These are phyloP conservation scores for Picea engelmannii DNA, from an alignment of 83 land plant species.

Conservation along the genomic window DNA sequence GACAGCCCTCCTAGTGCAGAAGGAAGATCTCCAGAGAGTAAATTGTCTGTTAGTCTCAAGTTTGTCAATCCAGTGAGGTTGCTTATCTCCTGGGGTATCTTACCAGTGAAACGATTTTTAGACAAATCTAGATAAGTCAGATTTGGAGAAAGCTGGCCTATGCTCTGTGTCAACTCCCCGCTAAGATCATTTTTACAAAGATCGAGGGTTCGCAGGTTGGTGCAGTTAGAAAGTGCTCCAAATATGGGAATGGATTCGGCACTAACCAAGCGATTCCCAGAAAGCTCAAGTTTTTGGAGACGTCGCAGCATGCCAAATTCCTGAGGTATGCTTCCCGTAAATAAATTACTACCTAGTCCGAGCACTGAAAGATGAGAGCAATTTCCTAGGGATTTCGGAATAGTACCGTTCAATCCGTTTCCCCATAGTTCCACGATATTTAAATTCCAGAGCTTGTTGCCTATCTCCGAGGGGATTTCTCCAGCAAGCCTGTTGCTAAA, in stretches of 20 bases:
- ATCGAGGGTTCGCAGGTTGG: not conserved
- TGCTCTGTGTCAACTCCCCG: not conserved
- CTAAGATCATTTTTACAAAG: not conserved
- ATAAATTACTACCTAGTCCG: not conserved
- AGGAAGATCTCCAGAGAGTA: slow-evolving; percentile 18
- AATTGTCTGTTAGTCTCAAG: slow-evolving; percentile 15
- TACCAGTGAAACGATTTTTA: slow-evolving; percentile 12
- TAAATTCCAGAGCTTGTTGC: too few species aligned
- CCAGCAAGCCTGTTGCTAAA: too few species aligned
- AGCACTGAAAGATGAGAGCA: not conserved
- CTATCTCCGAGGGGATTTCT: too few species aligned
- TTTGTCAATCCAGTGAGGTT: not conserved
- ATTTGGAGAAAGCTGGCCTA: too few species aligned
- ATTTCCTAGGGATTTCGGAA: not conserved
- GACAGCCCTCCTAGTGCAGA: not conserved
- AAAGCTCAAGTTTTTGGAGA: too few species aligned
- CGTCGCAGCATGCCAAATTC: not conserved
- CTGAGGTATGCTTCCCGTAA: too few species aligned
- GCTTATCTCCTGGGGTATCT: slow-evolving; percentile 28
- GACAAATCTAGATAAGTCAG: slow-evolving; percentile 15
- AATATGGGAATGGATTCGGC: not conserved
- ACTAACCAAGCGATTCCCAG: not conserved
- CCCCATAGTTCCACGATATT: too few species aligned
- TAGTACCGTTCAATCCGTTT: too few species aligned
- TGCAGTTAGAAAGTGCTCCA: too few species aligned